Evolutionary conservation across 306 rosid genomes (phyloP), one percentile per base, ranked within the genome.

Genomic region (Quercus engelmannii): DNA sequence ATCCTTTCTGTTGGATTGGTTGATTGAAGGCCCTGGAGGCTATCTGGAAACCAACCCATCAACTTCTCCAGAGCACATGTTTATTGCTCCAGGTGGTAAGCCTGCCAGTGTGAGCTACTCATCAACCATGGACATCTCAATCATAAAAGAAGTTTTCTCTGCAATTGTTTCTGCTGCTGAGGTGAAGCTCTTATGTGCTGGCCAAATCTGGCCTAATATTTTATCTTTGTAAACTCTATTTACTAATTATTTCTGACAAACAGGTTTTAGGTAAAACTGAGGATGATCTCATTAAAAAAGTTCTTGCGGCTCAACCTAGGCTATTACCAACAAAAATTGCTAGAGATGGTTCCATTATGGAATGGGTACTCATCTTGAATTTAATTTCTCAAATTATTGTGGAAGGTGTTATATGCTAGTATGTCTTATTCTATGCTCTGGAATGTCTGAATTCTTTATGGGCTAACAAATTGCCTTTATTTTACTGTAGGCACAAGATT

Each of bases 11-110:
- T 85, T 94, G 92, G 97, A 92, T 91, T 94, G 99, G 99, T 87
- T 94, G 89, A 91, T 94, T 79, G 85, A 94, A 81, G 97, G 95
- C 87, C 90, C 15, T 19, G 91, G 89, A 54, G 97, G 89, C 81
- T 88, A 79, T 74, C 86, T 94, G 68, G 93, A 94, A 90, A 94
- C 99, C 72, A 94, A 94, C 83, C 99, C 99, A 26, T 92, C 99
- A 75, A 94, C 99, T 78, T 94, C 99, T 71, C 99, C 99, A 1
- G 99, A 94, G 84, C 99, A 94, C 87, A 88, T 91, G 97, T 94
- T 94, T 79, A 76, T 65, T 67, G 94, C 99, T 68, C 91, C 99
- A 68, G 97, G 87, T 71, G 84, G 89, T 73, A 91, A 92, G 83
- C 91, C 75, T 55, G 99, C 99, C 69, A 92, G 99, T 75, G 99